These are phyloP conservation scores for Nigrograna mackinnonii DNA, from an alignment of 2,329 filamentous ascomycete genomes.

Conservation along the genomic window DNA sequence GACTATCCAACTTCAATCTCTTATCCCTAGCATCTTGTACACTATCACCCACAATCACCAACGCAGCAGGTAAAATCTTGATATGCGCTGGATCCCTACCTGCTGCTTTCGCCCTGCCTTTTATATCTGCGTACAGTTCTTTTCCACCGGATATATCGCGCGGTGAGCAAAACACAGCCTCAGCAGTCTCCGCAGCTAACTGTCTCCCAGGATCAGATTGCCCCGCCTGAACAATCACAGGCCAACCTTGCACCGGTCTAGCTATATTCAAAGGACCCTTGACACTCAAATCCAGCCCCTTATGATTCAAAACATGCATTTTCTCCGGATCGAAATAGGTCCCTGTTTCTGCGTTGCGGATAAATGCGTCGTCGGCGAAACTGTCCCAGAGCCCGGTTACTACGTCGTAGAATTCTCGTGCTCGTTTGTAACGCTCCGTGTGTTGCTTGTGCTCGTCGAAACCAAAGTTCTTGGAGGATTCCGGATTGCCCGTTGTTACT, in stretches of 20 bases:
- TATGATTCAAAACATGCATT: slow-evolving; percentile 57
- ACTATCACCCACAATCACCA: slow-evolving; percentile 55
- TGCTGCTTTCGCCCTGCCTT: slow-evolving; percentile 49
- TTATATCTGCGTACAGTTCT: slow-evolving; percentile 56
- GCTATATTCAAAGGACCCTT: slow-evolving; percentile 57
- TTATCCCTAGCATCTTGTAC: slow-evolving; percentile 54
- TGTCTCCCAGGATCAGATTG: slow-evolving; percentile 57
- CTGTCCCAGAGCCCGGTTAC: slow-evolving; percentile 59
- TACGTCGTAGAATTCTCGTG: slow-evolving; percentile 57
- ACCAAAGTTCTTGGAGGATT: slow-evolving; percentile 57
- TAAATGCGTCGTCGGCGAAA: slow-evolving; percentile 60
- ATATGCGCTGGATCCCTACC: slow-evolving; percentile 52
- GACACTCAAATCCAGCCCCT: slow-evolving; percentile 50
- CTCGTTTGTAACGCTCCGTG: slow-evolving; percentile 54
- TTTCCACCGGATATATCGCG: slow-evolving; percentile 51
- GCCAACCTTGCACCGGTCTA: slow-evolving; percentile 58
- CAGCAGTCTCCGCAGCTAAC: slow-evolving; percentile 57
- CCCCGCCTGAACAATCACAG: slow-evolving; percentile 59
- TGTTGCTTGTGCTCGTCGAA: slow-evolving; percentile 55
- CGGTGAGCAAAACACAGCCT: slow-evolving; percentile 57
- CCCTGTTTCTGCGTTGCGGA: slow-evolving; percentile 52
- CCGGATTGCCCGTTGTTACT: slow-evolving; percentile 57
- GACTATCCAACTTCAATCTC: slow-evolving; percentile 53
- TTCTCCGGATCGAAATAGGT: slow-evolving; percentile 56
- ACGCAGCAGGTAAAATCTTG: slow-evolving; percentile 57